Evolutionary conservation across 2,329 filamentous ascomycete species (phyloP), one percentile per base, ranked within the genome.

Genomic region (Arthrobotrys conoides): DNA sequence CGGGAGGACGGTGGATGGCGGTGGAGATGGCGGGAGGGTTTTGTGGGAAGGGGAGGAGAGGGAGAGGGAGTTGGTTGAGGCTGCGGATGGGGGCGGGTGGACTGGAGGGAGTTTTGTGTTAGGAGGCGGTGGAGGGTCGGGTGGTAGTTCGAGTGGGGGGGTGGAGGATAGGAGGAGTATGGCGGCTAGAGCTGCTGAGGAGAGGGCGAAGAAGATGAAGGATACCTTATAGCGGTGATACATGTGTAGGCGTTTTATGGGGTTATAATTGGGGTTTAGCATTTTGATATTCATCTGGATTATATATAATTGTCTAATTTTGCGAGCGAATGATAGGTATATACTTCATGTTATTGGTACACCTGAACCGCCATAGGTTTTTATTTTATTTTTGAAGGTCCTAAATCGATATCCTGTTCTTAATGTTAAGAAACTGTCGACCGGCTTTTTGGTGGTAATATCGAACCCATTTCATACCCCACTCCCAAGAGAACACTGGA

Each of bases 71-170:
- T 86, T 87, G 79, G 86, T 87, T 33, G 87, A 86, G 16, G 83
- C 83, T 67, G 84, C 83, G 12, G 84, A 85, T 18, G 88, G 88
- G 6, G 91, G 91, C 2, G 92, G 91, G 0, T 94, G 92, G 92
- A 91, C 88, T 0, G 93, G 93, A 4, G 93, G 93, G 1, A 90
- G 93, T 82, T 95, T 92, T 84, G 90, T 93, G 16, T 87, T 93
- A 14, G 91, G 91, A 41, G 89, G 72, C 10, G 53, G 61, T 38
- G 20, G 14, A 14, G n/a, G n/a, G n/a, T n/a, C 41, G 10, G 24
- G 65, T 36, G 20, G 65, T 5, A 18, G 38, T 33, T n/a, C n/a
- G n/a, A 53, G 65, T 44, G 55, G 72, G 12, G 85, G 84, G 9
- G 85, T 87, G n/a, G 83, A 93, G 84, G 91, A 87, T 81, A 87